Conservation (phyloP, 352 stramenopile genomes). For the Thraustochytrium striatum region DNA sequence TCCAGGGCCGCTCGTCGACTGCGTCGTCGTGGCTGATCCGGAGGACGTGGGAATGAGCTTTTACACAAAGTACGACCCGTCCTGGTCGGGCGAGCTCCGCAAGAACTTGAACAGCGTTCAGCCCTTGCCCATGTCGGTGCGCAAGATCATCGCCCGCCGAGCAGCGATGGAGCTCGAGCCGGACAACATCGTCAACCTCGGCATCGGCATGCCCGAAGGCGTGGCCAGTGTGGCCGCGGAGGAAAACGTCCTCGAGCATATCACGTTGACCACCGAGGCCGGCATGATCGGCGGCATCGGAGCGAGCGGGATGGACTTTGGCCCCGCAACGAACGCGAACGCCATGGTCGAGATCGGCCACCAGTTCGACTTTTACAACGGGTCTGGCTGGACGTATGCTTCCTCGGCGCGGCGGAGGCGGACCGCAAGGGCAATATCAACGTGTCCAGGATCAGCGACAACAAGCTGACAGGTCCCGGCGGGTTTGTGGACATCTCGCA, state of each 20-base stretch:
- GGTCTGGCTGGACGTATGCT: constrained; percentile 58
- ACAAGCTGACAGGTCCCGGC: constrained; percentile 59
- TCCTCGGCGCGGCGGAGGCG: constrained; percentile 60
- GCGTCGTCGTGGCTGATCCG: constrained; percentile 59
- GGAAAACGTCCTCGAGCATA: constrained; percentile 59
- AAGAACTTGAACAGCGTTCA: constrained; percentile 50
- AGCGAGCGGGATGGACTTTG: constrained; percentile 60
- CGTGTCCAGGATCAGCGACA: constrained; percentile 58
- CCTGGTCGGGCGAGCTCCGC: constrained; percentile 57
- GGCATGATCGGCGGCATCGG: constrained; percentile 59
- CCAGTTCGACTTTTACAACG: constrained; percentile 66
- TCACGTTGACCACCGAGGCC: constrained; percentile 62
- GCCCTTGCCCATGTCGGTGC: constrained; percentile 54
- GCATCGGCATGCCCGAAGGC: constrained; percentile 62
- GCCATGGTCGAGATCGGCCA: constrained; percentile 61
- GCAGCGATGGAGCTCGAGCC: constrained; percentile 57
- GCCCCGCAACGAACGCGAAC: constrained; percentile 59
- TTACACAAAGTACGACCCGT: constrained; percentile 55
- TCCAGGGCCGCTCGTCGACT: constrained; percentile 60
- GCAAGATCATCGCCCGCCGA: constrained; percentile 62
- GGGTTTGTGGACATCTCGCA: constrained; percentile 65
- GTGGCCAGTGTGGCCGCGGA: constrained; percentile 60
- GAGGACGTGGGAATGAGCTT: constrained; percentile 61
- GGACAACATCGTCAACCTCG: constrained; percentile 61
- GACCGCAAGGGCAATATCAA: constrained; percentile 56